Base-by-base conservation (phyloP, 352 stramenopile species). In the Thraustochytrium striatum region DNA sequence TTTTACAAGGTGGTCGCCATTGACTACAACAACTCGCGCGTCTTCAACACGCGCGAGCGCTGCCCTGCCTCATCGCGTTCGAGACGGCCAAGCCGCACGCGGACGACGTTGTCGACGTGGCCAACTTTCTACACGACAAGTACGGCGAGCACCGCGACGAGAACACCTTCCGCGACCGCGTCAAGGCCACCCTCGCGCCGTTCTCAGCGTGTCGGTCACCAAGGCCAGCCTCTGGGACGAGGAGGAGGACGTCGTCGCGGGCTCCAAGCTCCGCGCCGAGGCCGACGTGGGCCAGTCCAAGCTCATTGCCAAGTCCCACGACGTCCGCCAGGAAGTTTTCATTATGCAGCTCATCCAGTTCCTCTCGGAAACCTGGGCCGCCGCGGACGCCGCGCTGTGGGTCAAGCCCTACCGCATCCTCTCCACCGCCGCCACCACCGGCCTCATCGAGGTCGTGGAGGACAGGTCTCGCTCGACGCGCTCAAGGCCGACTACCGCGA, bases 261-360 rank as follows among this genome's bases (percentile, higher is more conserved):
- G 25, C 19, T 13, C 36, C 19, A 41, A 36, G 9, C 25, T 50
- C 16, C 65, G 41, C 21, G 33, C 50, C 21, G 1, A 32, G 21
- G 28, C 52, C 13, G 39, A 38, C 43, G 16, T 58, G 44, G 32
- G 52, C 1, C 65, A 30, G 16, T 21, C 47, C 47, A 55, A 55
- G 5, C 30, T 98, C 83, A 98, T 99, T 83, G 93, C 97, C 41
- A 99, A 99, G 83, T 98, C 92, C 44, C 97, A 98, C 83, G 96
- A 99, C 85, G 95, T 99, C 82, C 89, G 96, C 5, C 96, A 99
- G 85, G 96, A 99, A 85, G 93, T 97, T 13, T 99, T 98, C 86
- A 95, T 96, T 19, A 89, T 98, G 82, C 95, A 99, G 84, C 85
- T 99, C 7, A 98, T 99, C 83, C 88, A 96, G 47, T 92, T 98